These are phyloP conservation scores for Acrocalymma vagum DNA, from an alignment of 2,329 filamentous ascomycete species.

Conservation along the genomic window DNA sequence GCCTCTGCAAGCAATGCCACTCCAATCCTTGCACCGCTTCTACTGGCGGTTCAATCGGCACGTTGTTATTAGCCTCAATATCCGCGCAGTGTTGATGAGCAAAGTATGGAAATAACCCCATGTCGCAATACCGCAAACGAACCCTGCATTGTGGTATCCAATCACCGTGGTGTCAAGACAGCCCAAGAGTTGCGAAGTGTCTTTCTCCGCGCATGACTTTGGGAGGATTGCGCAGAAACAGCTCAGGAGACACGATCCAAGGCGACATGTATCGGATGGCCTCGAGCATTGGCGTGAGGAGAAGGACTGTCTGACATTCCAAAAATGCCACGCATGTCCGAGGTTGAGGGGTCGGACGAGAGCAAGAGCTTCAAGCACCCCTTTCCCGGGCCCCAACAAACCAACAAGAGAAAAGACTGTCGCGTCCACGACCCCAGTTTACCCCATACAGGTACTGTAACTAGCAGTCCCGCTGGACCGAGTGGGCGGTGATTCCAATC, in stretches of 20 bases:
- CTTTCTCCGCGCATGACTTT: too few species aligned
- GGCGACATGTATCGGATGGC: constrained; percentile 13
- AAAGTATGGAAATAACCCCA: constrained; percentile 4
- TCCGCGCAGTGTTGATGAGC: constrained; percentile 2
- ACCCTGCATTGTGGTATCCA: constrained; percentile 12
- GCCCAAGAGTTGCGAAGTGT: too few species aligned
- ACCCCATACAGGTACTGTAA: constrained; percentile 22
- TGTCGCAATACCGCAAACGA: too few species aligned
- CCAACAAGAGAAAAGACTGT: background rate
- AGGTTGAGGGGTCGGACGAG: background rate
- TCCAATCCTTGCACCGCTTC: too few species aligned
- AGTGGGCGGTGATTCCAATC: constrained; percentile 19
- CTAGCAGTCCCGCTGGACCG: constrained; percentile 32
- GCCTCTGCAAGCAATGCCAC: constrained; percentile 22
- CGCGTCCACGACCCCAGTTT: too few species aligned
- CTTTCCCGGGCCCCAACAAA: background rate
- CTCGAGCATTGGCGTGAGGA: too few species aligned
- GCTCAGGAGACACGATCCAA: constrained; percentile 2
- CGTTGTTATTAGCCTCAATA: constrained; percentile 14
- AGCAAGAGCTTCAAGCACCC: background rate
- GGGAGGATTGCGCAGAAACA: background rate
- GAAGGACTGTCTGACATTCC: too few species aligned
- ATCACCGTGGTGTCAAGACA: background rate
- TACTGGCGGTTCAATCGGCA: constrained; percentile 7
- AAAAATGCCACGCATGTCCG: constrained; percentile 3